Evolutionary conservation across 169 alveolate genomes (phyloP).

Genomic region (Plasmodium malariae): DNA sequence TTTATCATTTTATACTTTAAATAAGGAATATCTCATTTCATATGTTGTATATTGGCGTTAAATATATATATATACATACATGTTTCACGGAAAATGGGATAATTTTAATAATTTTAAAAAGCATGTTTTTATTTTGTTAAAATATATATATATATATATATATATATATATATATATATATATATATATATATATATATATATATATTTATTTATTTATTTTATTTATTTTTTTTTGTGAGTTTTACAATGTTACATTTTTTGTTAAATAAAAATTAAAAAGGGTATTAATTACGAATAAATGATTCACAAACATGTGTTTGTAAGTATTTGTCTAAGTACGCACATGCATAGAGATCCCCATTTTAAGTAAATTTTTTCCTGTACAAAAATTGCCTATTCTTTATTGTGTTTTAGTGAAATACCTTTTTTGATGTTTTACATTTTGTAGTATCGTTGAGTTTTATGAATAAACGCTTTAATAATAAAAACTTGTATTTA

Average conservation of each 20-base stretch:
- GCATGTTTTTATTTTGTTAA: no score
- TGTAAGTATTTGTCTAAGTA: background rate
- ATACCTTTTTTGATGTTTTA: background rate
- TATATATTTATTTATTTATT: no score
- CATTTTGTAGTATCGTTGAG: background rate
- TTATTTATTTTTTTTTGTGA: no score
- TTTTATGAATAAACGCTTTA: constrained; percentile 7
- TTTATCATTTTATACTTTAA: background rate
- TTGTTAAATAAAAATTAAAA: no score
- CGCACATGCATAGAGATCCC: background rate
- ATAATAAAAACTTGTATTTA: background rate
- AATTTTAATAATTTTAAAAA: no score
- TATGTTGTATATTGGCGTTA: no score
- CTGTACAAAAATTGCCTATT: background rate
- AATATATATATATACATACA: background rate
- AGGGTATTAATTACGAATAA: background rate
- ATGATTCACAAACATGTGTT: background rate
- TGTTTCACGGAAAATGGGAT: no score
- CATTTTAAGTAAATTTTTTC: background rate
- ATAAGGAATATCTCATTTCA: background rate
- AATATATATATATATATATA: no score
- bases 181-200: no score
- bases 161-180: no score
- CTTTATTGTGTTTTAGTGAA: background rate
- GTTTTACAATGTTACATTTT: no score